Evolutionary conservation across 192 early-diverging fungal genomes (phyloP).

Genomic region (Linnemannia exigua): DNA sequence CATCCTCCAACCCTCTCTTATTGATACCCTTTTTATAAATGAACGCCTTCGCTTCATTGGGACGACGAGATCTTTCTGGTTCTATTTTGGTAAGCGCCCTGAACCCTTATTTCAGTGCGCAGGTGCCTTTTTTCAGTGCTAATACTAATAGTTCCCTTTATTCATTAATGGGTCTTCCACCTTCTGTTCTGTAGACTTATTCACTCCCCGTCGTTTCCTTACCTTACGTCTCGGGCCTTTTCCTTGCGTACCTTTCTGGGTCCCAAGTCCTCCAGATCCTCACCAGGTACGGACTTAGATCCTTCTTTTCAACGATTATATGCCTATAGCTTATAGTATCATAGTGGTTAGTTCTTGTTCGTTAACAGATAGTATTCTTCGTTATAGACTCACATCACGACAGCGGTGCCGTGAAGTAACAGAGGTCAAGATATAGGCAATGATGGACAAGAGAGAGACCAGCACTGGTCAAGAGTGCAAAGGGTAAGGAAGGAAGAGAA

Average conservation of each 20-base stretch:
- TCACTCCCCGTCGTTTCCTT: neutral
- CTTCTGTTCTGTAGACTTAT: neutral
- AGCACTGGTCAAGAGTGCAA: neutral
- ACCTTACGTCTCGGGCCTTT: neutral
- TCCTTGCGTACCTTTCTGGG: neutral
- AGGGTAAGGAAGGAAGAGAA: neutral
- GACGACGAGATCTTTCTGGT: neutral
- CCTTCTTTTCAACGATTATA: neutral
- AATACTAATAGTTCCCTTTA: neutral
- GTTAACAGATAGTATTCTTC: neutral
- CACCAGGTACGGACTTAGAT: neutral
- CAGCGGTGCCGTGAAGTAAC: neutral
- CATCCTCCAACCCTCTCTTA: no score
- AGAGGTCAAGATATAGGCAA: neutral
- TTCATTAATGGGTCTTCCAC: neutral
- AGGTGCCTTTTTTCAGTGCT: neutral
- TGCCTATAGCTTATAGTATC: neutral
- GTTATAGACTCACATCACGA: neutral
- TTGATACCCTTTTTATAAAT: no score
- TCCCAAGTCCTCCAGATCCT: neutral
- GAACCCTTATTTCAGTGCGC: neutral
- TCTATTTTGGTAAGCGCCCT: neutral
- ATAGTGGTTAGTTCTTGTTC: neutral
- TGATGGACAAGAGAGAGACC: neutral
- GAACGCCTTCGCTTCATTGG: neutral